Base-by-base conservation (phyloP, 164 flowering plant genomes). In the Berberis thunbergii region DNA sequence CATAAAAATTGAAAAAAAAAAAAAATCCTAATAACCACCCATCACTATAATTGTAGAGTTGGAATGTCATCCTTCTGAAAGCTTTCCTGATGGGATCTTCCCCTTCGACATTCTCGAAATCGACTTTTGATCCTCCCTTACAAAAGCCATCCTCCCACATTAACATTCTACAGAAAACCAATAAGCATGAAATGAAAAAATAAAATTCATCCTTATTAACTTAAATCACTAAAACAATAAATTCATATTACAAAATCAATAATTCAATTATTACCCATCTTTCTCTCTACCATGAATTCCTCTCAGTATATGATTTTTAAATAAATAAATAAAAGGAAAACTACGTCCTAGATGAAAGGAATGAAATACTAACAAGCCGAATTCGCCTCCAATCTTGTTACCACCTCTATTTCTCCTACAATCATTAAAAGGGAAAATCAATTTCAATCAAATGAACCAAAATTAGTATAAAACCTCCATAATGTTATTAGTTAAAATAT, bases 71-170 rank as follows among this genome's bases (percentile, higher is more conserved):
- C 54, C n/a, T 52, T 12, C 54, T 52, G n/a, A 52, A 52, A 26
- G 54, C 54, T 11, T 52, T 52, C n/a, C 54, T 52, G 13, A 52
- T 26, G 10, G 1, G 54, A 52, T 52, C 54, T 52, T 52, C 54
- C 2, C 54, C 54, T 69, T 88, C 95, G 45, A 85, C 83, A 56
- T 85, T 88, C 61, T 90, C 96, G 70, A 85, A 52, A 52, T 26
- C 10, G n/a, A 10, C 54, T 52, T 12, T 13, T 10, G 70, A 84
- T 77, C 89, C 80, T 69, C 89, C 85, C 61, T 88, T 81, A 79
- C 98, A 94, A 71, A 80, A 94, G 70, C 98, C 98, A 86, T 94
- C 98, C 86, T 94, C 98, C 98, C 98, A 94, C 98, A 94, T 94
- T 84, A 94, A 75, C 98, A 94, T 94, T 85, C 98, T 94, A 68